A percentile compares a stretch with the other conserved stretches of the same genome.
phyloP scores from a whole-genome alignment of 257 asterid genomes.

The Linderniella brevidens region DNA sequence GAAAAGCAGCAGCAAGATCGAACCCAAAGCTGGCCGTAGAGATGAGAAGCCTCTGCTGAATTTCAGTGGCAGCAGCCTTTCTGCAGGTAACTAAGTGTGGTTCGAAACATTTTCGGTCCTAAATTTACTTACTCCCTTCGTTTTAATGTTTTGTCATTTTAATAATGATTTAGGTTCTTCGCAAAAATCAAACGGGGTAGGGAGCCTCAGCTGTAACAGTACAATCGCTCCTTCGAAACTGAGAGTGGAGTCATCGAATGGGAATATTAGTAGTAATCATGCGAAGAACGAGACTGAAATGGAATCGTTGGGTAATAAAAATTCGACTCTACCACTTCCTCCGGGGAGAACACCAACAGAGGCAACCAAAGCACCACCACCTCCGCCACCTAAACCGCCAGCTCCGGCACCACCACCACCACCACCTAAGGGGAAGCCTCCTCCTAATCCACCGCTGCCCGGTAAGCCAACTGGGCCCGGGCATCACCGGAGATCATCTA shows the following conservation, averaged over 20 bases:
- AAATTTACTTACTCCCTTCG: too few species aligned
- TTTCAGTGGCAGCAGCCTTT: constrained; percentile 22
- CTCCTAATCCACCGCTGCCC: constrained; percentile 58
- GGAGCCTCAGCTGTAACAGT: too few species aligned
- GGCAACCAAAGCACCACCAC: constrained; percentile 27
- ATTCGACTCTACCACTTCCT: constrained; percentile 44
- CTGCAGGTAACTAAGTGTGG: constrained; percentile 28
- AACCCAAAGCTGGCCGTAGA: constrained; percentile 28
- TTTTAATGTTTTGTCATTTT: too few species aligned
- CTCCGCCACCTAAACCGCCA: constrained; percentile 50
- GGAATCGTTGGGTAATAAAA: constrained; percentile 7
- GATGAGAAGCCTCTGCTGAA: constrained; percentile 67
- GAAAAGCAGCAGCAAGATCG: constrained; percentile 14
- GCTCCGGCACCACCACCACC: constrained; percentile 83
- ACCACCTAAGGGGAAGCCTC: constrained; percentile 34
- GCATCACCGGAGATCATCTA: constrained; percentile 26
- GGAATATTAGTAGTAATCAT: background rate
- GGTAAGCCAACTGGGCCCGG: constrained; percentile 35
- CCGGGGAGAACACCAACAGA: constrained; percentile 29
- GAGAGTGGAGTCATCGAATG: too few species aligned
- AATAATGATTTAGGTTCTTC: background rate
- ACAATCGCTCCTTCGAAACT: too few species aligned
- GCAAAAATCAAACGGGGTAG: too few species aligned
- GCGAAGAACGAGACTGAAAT: too few species aligned
- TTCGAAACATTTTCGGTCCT: too few species aligned